Conservation (phyloP, 495 filamentous ascomycete species). For the Pyrenopolyporus hunteri region DNA sequence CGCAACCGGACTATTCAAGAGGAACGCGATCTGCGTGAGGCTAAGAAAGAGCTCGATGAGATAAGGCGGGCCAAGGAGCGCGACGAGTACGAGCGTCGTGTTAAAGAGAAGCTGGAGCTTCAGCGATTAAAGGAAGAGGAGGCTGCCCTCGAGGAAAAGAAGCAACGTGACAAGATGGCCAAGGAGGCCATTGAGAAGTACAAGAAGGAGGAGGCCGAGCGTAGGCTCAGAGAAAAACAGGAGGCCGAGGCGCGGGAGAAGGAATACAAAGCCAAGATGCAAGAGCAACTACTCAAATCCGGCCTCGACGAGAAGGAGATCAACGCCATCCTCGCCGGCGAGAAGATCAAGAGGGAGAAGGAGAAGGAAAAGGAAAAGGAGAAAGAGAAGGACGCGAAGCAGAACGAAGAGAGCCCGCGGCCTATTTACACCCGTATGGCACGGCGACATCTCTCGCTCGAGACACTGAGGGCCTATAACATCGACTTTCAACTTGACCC, state of each 20-base stretch:
- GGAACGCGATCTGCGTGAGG: constrained; percentile 50
- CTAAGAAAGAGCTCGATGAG: constrained; percentile 55
- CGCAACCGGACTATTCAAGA: constrained; percentile 50
- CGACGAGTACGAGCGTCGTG: constrained; percentile 54
- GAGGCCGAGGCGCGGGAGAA: constrained; percentile 58
- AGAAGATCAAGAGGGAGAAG: constrained; percentile 52
- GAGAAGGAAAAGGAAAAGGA: constrained; percentile 35
- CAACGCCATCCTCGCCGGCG: constrained; percentile 56
- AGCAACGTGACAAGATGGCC: constrained; percentile 61
- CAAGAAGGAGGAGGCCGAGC: constrained; percentile 61
- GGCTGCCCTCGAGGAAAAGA: constrained; percentile 51
- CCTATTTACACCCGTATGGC: constrained; percentile 65
- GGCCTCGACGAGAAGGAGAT: constrained; percentile 61
- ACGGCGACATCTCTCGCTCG: constrained; percentile 60
- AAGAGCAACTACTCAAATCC: constrained; percentile 56
- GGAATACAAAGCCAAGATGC: constrained; percentile 55
- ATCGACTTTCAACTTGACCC: constrained; percentile 60
- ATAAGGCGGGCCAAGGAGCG: constrained; percentile 48
- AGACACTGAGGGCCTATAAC: constrained; percentile 56
- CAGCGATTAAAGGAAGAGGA: constrained; percentile 65
- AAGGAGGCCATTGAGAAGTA: constrained; percentile 61
- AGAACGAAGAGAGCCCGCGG: constrained; percentile 36
- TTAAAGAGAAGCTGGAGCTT: constrained; percentile 59
- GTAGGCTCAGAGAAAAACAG: constrained; percentile 50
- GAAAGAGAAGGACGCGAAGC: constrained; percentile 14